Percentiles rank a stretch among this genome's conserved stretches.
These are phyloP conservation scores for Aureobasidium sp. DNA, from an alignment of 2,329 filamentous ascomycete genomes.

Conservation along the genomic window DNA sequence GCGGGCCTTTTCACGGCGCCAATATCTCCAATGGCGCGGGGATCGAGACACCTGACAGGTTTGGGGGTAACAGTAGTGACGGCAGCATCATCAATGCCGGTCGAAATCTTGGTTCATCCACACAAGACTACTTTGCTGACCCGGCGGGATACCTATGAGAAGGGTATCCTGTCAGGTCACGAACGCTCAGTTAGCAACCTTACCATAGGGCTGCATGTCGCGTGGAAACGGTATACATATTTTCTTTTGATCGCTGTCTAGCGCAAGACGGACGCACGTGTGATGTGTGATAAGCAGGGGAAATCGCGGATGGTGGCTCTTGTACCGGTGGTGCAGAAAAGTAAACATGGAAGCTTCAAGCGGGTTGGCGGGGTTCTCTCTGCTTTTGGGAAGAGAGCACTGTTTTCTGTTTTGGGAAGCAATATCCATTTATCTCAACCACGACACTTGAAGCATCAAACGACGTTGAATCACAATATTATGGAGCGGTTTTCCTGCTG, in stretches of 20 bases:
- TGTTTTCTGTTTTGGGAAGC: slow-evolving; percentile 2
- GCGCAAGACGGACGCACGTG: neutral
- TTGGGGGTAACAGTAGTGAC: neutral
- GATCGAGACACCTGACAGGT: neutral
- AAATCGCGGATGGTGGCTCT: neutral
- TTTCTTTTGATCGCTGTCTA: neutral
- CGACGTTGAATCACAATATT: neutral
- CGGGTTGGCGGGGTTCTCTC: neutral
- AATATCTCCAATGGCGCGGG: neutral
- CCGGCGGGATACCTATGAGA: neutral
- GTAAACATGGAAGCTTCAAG: neutral
- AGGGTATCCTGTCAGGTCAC: neutral
- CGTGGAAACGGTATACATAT: neutral
- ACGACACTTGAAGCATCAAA: neutral
- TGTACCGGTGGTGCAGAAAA: neutral
- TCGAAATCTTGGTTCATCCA: neutral
- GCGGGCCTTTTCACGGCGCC: neutral
- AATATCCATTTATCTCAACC: neutral
- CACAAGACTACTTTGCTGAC: slow-evolving; percentile 10
- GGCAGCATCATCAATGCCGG: neutral
- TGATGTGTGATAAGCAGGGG: neutral
- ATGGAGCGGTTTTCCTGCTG: neutral
- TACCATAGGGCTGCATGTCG: slow-evolving; percentile 7
- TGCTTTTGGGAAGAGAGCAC: neutral
- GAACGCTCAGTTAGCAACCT: neutral